phyloP scores from a whole-genome alignment of 441 rosid species.

The Populus trichocarpa region DNA sequence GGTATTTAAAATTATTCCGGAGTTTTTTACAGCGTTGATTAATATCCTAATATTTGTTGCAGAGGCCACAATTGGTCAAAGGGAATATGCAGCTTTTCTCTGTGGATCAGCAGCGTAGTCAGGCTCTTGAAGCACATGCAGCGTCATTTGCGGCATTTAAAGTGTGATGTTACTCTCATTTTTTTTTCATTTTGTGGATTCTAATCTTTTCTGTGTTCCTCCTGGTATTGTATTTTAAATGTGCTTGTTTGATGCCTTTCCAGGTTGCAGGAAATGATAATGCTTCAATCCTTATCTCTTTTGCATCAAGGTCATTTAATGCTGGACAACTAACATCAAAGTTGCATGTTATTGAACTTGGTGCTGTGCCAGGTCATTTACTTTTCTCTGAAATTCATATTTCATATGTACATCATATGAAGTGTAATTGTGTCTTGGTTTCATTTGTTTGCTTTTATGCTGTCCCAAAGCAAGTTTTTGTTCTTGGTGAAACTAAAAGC shows the following conservation, averaged over 20 bases:
- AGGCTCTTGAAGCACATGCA: slow-evolving; percentile 96
- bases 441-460: neutral
- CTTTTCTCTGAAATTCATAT: neutral
- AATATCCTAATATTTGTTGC: slow-evolving; percentile 5
- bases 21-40: neutral
- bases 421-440: neutral
- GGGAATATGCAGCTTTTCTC: slow-evolving; percentile 96
- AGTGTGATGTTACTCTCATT: slow-evolving; percentile 25
- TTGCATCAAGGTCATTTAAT: slow-evolving; percentile 73
- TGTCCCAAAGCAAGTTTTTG: neutral
- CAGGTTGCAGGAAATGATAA: slow-evolving; percentile 85
- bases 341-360: slow-evolving; percentile 88
- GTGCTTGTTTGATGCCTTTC: neutral
- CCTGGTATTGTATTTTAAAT: neutral
- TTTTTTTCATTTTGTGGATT: slow-evolving; percentile 13
- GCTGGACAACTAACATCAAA: slow-evolving; percentile 83
- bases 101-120: slow-evolving; percentile 93
- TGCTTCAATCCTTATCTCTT: slow-evolving; percentile 72
- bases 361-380: slow-evolving; percentile 77
- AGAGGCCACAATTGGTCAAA: slow-evolving; percentile 86
- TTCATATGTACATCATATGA: neutral
- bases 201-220: neutral
- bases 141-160: slow-evolving; percentile 78
- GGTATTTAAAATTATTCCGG: neutral
- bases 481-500: neutral